These are phyloP conservation scores for Hypsizygus ulmarius DNA, from an alignment of 1,284 basidiomycete species.

Conservation along the genomic window DNA sequence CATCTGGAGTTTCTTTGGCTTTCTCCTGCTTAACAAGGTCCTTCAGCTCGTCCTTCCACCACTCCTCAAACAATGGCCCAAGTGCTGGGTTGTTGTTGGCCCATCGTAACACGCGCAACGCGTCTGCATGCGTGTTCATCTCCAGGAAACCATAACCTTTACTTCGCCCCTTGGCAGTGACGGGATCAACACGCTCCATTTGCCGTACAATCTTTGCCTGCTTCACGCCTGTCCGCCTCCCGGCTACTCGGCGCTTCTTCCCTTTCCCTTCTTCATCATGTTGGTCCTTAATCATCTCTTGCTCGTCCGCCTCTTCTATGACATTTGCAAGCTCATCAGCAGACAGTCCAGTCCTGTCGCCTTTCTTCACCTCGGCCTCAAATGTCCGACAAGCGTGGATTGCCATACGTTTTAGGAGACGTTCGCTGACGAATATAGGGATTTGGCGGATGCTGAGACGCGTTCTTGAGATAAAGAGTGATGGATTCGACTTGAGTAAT, in stretches of 20 bases:
- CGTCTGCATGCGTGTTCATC: constrained; percentile 84
- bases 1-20: constrained; percentile 45
- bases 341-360: constrained; percentile 59
- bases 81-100: constrained; percentile 85
- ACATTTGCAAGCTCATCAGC: constrained; percentile 64
- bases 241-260: constrained; percentile 29
- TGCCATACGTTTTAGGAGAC: constrained; percentile 85
- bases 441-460: constrained; percentile 93
- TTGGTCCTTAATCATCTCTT: constrained; percentile 24
- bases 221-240: constrained; percentile 61
- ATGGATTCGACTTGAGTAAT: constrained; percentile 87
- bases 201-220: constrained; percentile 92
- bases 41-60: constrained; percentile 83
- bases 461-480: constrained; percentile 91
- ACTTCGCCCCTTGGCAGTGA: constrained; percentile 84
- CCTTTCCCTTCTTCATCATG: constrained; percentile 25
- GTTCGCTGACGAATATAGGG: constrained; percentile 87
- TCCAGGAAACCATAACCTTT: constrained; percentile 98
- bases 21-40: constrained; percentile 66
- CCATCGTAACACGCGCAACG: constrained; percentile 90
- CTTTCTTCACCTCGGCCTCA: constrained; percentile 73
- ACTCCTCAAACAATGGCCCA: constrained; percentile 62
- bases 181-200: constrained; percentile 81
- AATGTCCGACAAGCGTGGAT: constrained; percentile 81
- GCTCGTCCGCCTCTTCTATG: constrained; percentile 16